A percentile compares a stretch with the other conserved stretches of the same genome.
phyloP scores from a whole-genome alignment of 2,329 filamentous ascomycete species.

The Calonectria hongkongensis region DNA sequence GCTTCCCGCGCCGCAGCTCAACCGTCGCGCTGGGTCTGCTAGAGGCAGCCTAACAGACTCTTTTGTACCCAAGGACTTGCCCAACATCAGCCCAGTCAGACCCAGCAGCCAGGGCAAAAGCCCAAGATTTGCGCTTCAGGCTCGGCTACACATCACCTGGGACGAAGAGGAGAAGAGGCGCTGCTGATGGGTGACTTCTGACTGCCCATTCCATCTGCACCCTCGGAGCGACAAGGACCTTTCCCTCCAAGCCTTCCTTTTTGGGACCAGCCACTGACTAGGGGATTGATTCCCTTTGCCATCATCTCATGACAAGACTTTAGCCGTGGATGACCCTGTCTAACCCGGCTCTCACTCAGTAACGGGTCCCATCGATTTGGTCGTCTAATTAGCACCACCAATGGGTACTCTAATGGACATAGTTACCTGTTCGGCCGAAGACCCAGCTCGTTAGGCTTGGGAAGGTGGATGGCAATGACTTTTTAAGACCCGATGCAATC shows the following conservation, averaged over 20 bases:
- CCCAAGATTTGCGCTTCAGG: constrained; percentile 2
- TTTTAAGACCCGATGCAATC: constrained; percentile 7
- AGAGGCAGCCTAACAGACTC: neutral
- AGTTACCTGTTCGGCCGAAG: neutral
- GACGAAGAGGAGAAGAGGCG: neutral
- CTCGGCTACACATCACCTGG: constrained; percentile 18
- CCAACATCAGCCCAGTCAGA: constrained; percentile 14
- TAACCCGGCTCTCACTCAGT: constrained; percentile 20
- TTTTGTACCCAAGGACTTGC: neutral
- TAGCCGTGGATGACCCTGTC: constrained; percentile 32
- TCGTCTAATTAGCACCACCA: neutral
- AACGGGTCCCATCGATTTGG: constrained; percentile 7
- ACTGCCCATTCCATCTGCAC: constrained; percentile 50
- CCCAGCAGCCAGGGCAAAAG: neutral
- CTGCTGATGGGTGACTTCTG: neutral
- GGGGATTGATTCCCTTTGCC: constrained; percentile 41
- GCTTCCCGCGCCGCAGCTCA: constrained; percentile 40
- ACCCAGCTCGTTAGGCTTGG: neutral
- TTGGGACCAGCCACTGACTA: constrained; percentile 52
- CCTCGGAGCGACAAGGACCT: constrained; percentile 48
- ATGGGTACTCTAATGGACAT: neutral
- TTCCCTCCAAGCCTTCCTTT: constrained; percentile 49
- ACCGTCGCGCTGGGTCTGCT: neutral
- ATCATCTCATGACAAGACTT: constrained; percentile 48
- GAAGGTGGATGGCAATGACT: constrained; percentile 4